phyloP scores from a whole-genome alignment of 2,329 filamentous ascomycete species.

The Trichoderma cornu-damae region DNA sequence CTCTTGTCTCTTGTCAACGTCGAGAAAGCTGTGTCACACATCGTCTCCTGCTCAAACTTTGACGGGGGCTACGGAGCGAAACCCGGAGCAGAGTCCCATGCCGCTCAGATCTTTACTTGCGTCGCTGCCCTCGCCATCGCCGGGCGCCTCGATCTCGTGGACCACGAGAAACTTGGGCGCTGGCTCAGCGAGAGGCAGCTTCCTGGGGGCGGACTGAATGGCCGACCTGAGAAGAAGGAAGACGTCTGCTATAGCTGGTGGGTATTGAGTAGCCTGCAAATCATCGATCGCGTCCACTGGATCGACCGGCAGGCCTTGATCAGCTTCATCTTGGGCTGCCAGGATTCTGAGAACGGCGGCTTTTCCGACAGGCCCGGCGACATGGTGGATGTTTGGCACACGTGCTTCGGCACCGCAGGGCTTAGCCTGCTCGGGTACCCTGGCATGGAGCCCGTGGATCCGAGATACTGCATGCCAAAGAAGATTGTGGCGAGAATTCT shows the following conservation, averaged over 20 bases:
- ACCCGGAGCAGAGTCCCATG: constrained; percentile 89
- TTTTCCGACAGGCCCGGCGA: constrained; percentile 87
- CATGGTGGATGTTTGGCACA: constrained; percentile 97
- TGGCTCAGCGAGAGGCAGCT: constrained; percentile 95
- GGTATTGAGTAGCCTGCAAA: constrained; percentile 87
- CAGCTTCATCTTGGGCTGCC: constrained; percentile 78
- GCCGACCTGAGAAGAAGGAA: constrained; percentile 88
- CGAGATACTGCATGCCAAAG: constrained; percentile 80
- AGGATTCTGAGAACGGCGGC: constrained; percentile 79
- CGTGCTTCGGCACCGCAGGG: constrained; percentile 80
- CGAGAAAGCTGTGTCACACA: constrained; percentile 70
- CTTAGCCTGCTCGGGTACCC: constrained; percentile 77
- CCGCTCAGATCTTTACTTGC: constrained; percentile 94
- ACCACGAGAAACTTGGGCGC: constrained; percentile 73
- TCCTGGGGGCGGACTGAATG: constrained; percentile 82
- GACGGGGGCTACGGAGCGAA: constrained; percentile 89
- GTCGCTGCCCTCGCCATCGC: constrained; percentile 82
- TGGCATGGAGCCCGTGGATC: constrained; percentile 74
- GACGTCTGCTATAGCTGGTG: constrained; percentile 99
- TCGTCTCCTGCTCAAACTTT: constrained; percentile 82
- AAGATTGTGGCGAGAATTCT: constrained; percentile 57
- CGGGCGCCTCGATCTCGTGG: constrained; percentile 71
- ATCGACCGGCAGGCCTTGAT: constrained; percentile 78
- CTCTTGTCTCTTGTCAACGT: constrained; percentile 71
- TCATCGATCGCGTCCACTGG: constrained; percentile 86